A percentile compares a stretch with the other conserved stretches of the same genome.
Conservation (phyloP, 768 basidiomycete species). For the Lactifluus subvellereus region DNA sequence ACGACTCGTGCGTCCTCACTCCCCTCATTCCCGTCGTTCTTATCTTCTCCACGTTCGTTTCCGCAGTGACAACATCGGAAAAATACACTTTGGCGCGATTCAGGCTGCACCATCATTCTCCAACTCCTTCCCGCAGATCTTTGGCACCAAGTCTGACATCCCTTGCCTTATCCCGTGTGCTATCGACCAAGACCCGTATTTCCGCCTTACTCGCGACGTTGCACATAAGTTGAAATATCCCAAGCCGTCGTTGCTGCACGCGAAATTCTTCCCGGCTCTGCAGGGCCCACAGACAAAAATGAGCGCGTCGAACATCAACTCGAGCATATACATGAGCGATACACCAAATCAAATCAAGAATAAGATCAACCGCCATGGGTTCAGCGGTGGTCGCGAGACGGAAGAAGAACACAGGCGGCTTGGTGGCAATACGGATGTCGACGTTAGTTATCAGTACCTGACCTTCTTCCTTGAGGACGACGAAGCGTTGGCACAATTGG, state of each 20-base stretch:
- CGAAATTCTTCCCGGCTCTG: conserved; percentile 97
- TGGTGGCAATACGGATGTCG: conserved; percentile 92
- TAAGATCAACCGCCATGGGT: conserved; percentile 94
- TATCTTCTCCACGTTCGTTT: background rate
- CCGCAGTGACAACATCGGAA: conserved; percentile 92
- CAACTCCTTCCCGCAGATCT: conserved; percentile 98
- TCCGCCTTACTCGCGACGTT: conserved; percentile 95
- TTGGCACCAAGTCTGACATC: conserved; percentile 72
- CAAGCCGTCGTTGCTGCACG: conserved; percentile 87
- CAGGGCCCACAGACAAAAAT: conserved; percentile 99
- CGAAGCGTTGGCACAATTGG: conserved; percentile 71
- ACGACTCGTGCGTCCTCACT: conserved; percentile 68
- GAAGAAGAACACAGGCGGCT: conserved; percentile 86
- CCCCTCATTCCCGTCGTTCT: background rate
- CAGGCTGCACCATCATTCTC: conserved; percentile 97
- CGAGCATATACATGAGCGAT: conserved; percentile 95
- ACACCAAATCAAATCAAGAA: conserved; percentile 91
- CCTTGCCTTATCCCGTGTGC: conserved; percentile 97
- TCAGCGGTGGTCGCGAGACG: conserved; percentile 93
- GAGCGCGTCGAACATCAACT: conserved; percentile 93
- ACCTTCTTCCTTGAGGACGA: conserved; percentile 96
- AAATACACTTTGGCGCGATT: conserved; percentile 92
- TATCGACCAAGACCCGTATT: conserved; percentile 97
- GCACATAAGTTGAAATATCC: conserved; percentile 92
- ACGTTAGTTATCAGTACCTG: conserved; percentile 93